These are phyloP conservation scores for Fusarium heterosporum DNA, from an alignment of 2,329 filamentous ascomycete genomes.

Conservation along the genomic window DNA sequence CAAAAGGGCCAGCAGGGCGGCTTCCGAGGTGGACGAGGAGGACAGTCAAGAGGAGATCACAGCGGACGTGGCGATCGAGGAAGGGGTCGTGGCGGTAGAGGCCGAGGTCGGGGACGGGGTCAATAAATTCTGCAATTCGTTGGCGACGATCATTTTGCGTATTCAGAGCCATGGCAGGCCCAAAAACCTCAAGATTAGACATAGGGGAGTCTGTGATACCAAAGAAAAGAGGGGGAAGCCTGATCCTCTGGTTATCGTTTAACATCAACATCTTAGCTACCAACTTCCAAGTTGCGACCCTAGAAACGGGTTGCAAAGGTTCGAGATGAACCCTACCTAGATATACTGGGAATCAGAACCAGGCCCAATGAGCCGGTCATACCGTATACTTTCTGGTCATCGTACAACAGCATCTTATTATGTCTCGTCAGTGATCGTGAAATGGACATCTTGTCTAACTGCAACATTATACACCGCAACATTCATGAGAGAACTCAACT, in stretches of 20 bases:
- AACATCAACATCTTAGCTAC: conserved; percentile 6
- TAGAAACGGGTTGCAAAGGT: conserved; percentile 18
- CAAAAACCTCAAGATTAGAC: conserved; percentile 5
- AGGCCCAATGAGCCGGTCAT: conserved; percentile 5
- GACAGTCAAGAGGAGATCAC: conserved; percentile 69
- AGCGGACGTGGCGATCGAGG: conserved; percentile 62
- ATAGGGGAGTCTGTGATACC: conserved; percentile 3
- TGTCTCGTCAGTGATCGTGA: neutral
- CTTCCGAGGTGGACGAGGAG: conserved; percentile 74
- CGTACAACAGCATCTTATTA: neutral
- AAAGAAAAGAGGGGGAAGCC: conserved; percentile 14
- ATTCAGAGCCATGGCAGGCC: neutral
- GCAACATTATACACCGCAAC: neutral
- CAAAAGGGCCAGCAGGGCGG: conserved; percentile 76
- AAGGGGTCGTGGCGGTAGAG: conserved; percentile 55
- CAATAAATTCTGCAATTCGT: conserved; percentile 41
- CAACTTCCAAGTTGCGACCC: conserved; percentile 11
- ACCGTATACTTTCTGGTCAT: neutral
- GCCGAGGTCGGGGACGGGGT: conserved; percentile 53
- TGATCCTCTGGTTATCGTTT: conserved; percentile 13
- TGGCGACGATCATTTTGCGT: conserved; percentile 19
- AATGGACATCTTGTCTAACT: too few species aligned
- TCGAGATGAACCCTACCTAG: conserved; percentile 2
- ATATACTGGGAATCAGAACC: conserved; percentile 1
- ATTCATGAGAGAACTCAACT: neutral